Base-by-base conservation (phyloP, 441 rosid genomes). In the Populus trichocarpa region DNA sequence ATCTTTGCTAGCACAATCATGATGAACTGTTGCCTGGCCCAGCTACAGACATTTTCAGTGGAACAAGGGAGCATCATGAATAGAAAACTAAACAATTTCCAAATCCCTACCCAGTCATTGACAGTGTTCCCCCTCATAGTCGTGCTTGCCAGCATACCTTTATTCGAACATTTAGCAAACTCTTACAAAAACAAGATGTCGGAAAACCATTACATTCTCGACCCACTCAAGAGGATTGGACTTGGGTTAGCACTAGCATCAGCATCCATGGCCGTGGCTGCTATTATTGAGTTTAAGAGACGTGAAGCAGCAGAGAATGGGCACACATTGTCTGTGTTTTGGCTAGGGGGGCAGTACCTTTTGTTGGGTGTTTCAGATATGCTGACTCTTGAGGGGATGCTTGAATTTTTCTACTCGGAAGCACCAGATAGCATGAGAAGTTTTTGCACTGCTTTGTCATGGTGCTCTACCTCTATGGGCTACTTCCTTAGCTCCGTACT, bases 371-470 rank as follows among this genome's bases (percentile, higher is more conserved):
- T 86, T 64, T 85, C 93, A 0, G 93, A 89, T 75, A 77, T 91
- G 88, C 74, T 89, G 9, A 88, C 95, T 3, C 83, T 91, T 4
- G 89, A 86, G 2, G 95, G 95, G 65, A 86, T 89, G 93, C 84
- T 91, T 0, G 93, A 88, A 84, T 91, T 91, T 42, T 91, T 91
- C 82, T 88, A 87, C 80, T 86, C 83, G 0, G 87, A 85, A 69
- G 85, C 91, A 8, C 89, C 89, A 0, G 80, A 82, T 23, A 83
- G 82, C 46, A 87, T 91, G 90, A 82, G 85, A 79, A 87, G 90
- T 73, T 77, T 81, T 25, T 73, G 85, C 50, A 91, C 90, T 1
- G 87, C 95, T 22, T 76, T 91, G 68, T 86, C 92, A 3, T 88
- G 95, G 90, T 81, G 87, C 76, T 91, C 93, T 11, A 85, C 87